phyloP scores from a whole-genome alignment of 257 asterid genomes.

The Marsdenia floribunda region DNA sequence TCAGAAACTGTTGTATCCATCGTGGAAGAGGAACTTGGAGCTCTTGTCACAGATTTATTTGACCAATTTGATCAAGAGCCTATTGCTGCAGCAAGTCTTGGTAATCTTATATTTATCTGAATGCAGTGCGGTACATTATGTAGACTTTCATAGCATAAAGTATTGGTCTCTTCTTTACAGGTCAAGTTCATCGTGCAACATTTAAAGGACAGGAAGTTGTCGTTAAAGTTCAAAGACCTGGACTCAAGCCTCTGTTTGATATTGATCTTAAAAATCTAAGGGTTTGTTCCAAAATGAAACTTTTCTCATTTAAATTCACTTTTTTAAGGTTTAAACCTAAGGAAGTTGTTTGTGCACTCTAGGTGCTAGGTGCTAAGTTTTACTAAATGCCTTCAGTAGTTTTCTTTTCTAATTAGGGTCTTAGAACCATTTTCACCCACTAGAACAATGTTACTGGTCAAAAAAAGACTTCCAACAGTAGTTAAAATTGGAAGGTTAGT shows the following conservation, averaged over 20 bases:
- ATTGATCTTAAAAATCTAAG: conserved; percentile 87
- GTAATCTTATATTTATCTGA: conserved; percentile 29
- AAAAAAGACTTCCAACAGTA: not conserved
- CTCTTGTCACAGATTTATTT: conserved; percentile 48
- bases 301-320: conserved; percentile 2
- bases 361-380: not conserved
- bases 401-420: not conserved
- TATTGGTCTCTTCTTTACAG: conserved; percentile 32
- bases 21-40: conserved; percentile 83
- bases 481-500: conserved; percentile 6
- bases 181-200: conserved; percentile 93
- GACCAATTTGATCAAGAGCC: conserved; percentile 82
- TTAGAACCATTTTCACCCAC: not conserved
- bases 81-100: conserved; percentile 95
- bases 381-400: not conserved
- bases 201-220: conserved; percentile 70
- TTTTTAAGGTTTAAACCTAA: conserved; percentile 1
- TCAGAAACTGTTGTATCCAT: conserved; percentile 71
- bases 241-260: conserved; percentile 82
- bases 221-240: conserved; percentile 91
- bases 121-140: not conserved
- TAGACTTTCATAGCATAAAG: not conserved
- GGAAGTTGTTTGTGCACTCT: not conserved
- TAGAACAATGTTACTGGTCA: not conserved
- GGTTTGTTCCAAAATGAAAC: conserved; percentile 39